These are phyloP conservation scores for Scheffersomyces titani DNA, from an alignment of 1,139 yeast genomes.

Conservation along the genomic window DNA sequence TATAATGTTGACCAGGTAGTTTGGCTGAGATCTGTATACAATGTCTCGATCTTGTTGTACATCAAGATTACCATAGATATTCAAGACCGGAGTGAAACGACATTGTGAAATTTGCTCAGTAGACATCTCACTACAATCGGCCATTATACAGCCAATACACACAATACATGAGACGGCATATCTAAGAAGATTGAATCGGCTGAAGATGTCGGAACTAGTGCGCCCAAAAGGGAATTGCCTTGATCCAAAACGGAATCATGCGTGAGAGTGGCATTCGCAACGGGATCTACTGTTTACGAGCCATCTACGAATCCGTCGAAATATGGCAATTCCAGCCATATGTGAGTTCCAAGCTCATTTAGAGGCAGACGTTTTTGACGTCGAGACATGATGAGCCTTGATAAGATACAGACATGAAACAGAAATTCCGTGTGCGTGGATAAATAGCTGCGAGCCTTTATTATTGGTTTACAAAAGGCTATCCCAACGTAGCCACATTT, in stretches of 20 bases:
- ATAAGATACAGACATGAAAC: not conserved
- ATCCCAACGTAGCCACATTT: too few species aligned
- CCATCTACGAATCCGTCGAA: not conserved
- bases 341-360: not conserved
- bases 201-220: too few species aligned
- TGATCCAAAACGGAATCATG: not conserved
- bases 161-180: not conserved
- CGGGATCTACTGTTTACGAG: not conserved
- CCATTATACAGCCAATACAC: not conserved
- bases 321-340: not conserved
- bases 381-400: not conserved
- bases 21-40: too few species aligned
- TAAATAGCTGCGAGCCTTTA: not conserved
- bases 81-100: not conserved
- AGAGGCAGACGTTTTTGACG: not conserved
- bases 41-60: too few species aligned
- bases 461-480: not conserved
- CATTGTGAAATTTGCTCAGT: not conserved
- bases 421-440: not conserved
- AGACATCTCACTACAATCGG: not conserved
- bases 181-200: too few species aligned
- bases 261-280: not conserved
- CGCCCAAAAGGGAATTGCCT: not conserved
- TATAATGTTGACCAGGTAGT: too few species aligned
- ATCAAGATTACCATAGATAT: too few species aligned